These are phyloP conservation scores for Mariannaea elegans DNA, from an alignment of 2,329 filamentous ascomycete species.

Conservation along the genomic window DNA sequence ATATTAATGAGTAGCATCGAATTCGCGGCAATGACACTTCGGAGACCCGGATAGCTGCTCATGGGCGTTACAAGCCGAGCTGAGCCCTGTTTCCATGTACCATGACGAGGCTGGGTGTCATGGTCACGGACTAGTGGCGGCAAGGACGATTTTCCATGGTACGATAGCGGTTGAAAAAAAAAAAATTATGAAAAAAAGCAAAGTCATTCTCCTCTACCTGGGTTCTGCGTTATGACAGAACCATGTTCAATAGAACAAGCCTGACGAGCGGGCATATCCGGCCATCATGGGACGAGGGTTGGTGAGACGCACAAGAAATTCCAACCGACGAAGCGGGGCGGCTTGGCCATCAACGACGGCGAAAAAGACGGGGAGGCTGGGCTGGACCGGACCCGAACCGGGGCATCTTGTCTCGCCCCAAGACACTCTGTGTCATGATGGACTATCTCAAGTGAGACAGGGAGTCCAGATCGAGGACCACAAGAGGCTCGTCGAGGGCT, in stretches of 20 bases:
- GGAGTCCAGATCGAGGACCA: constrained; percentile 27
- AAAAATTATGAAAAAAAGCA: constrained; percentile 30
- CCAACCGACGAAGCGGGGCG: constrained; percentile 15
- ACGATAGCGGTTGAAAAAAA: constrained; percentile 37
- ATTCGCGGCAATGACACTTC: constrained; percentile 16
- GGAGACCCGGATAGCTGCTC: constrained; percentile 24
- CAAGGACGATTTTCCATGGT: constrained; percentile 27
- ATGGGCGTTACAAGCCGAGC: constrained; percentile 11
- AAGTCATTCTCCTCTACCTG: constrained; percentile 1
- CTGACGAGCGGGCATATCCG: constrained; percentile 28
- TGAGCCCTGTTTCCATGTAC: not conserved
- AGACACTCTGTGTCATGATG: constrained; percentile 26
- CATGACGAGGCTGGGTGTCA: constrained; percentile 20
- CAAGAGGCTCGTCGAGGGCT: constrained; percentile 29
- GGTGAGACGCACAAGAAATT: constrained; percentile 15
- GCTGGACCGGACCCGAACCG: constrained; percentile 18
- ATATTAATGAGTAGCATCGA: constrained; percentile 7
- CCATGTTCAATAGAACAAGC: constrained; percentile 14
- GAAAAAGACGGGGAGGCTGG: constrained; percentile 26
- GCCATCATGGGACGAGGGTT: constrained; percentile 21
- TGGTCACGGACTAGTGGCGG: constrained; percentile 25
- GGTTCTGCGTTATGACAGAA: constrained; percentile 14
- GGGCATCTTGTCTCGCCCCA: constrained; percentile 25
- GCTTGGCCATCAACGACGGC: constrained; percentile 4
- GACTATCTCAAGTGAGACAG: constrained; percentile 34